These are phyloP conservation scores for Mycena floridula DNA, from an alignment of 768 basidiomycete genomes.

Conservation along the genomic window DNA sequence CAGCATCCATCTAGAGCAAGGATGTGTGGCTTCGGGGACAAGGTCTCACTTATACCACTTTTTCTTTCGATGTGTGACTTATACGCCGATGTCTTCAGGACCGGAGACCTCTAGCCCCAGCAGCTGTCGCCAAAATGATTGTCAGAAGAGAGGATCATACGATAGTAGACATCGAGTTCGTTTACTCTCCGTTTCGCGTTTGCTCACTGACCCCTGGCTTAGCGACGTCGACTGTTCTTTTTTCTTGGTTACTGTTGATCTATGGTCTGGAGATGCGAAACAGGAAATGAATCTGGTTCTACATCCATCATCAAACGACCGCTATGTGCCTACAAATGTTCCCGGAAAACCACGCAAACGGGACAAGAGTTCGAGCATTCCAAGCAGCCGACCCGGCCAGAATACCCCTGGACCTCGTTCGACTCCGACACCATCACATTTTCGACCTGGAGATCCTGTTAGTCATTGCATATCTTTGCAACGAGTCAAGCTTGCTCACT, in stretches of 20 bases:
- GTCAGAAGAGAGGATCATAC: conserved; percentile 63
- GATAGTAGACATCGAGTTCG: conserved; percentile 72
- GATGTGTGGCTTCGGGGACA: conserved; percentile 97
- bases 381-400: conserved; percentile 11
- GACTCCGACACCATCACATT: conserved; percentile 22
- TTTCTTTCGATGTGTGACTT: conserved; percentile 13
- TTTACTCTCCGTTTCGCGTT: conserved; percentile 13
- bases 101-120: conserved; percentile 87
- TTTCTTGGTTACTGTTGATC: conserved; percentile 87
- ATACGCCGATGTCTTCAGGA: conserved; percentile 58
- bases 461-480: conserved; percentile 5
- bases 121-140: conserved; percentile 81
- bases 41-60: conserved; percentile 40
- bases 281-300: conserved; percentile 87
- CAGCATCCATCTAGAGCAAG: conserved; percentile 88
- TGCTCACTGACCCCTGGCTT: no score
- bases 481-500: not conserved
- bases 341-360: conserved; percentile 21
- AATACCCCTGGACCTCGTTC: conserved; percentile 56
- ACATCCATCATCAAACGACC: conserved; percentile 76
- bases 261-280: conserved; percentile 81
- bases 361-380: conserved; percentile 10
- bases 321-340: conserved; percentile 44
- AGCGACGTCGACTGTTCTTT: conserved; percentile 86
- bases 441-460: conserved; percentile 21